phyloP scores from a whole-genome alignment of 129 eudicot species.

The Flaveria trinervia region DNA sequence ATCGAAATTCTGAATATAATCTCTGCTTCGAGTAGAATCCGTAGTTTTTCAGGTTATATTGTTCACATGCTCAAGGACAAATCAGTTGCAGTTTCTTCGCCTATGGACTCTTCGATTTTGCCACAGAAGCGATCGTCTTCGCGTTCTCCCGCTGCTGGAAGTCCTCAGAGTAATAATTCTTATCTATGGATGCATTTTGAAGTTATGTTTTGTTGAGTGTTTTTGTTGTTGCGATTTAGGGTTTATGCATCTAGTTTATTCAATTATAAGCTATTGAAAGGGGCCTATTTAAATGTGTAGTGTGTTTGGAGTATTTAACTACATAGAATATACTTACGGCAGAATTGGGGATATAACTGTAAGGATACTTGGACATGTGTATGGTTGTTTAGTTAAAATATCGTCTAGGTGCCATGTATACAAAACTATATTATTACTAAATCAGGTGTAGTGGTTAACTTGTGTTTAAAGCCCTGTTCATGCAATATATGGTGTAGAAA shows the following conservation, averaged over 20 bases:
- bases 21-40: constrained; percentile 1
- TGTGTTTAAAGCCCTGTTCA: too few species aligned
- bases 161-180: constrained; percentile 23
- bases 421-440: too few species aligned
- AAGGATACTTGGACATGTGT: not conserved
- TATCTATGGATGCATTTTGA: not conserved
- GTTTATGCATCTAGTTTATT: constrained; percentile 9
- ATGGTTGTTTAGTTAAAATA: too few species aligned
- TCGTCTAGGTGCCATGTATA: too few species aligned
- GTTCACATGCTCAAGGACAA: constrained; percentile 12
- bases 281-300: not conserved
- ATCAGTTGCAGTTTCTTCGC: not conserved
- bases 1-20: constrained; percentile 25
- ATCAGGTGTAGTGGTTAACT: too few species aligned
- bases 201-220: not conserved
- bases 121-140: constrained; percentile 31
- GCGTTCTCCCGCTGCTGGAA: not conserved
- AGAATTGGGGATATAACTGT: not conserved
- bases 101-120: not conserved
- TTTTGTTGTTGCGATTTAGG: constrained; percentile 11
- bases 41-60: constrained; percentile 22
- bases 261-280: not conserved
- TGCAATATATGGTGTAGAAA: too few species aligned
- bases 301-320: not conserved
- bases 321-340: not conserved